These are phyloP conservation scores for Pseudogymnoascus sp. DNA, from an alignment of 2,329 filamentous ascomycete species.

Conservation along the genomic window DNA sequence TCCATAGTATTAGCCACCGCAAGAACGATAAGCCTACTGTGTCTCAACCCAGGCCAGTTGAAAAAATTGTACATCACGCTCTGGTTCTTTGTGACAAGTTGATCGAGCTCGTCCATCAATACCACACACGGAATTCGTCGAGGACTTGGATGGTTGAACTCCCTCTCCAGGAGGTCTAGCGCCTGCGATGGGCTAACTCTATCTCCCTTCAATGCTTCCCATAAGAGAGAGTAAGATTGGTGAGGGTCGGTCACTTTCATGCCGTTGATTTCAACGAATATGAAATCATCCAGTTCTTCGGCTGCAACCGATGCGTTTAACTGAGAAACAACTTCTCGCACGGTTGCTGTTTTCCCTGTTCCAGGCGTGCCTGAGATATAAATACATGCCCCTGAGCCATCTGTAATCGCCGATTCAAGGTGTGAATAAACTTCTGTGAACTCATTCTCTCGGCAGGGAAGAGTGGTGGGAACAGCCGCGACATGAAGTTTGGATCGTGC, in stretches of 20 bases:
- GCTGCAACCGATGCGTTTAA: conserved; percentile 79
- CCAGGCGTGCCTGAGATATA: conserved; percentile 99
- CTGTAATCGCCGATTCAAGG: conserved; percentile 86
- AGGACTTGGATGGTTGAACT: conserved; percentile 87
- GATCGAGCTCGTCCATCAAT: conserved; percentile 96
- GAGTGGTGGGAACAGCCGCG: conserved; percentile 77
- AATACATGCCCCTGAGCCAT: conserved; percentile 90
- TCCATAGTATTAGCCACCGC: conserved; percentile 99
- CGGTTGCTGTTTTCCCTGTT: conserved; percentile 94
- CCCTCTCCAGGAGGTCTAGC: conserved; percentile 79
- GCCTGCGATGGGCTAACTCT: conserved; percentile 88
- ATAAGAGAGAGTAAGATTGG: conserved; percentile 88
- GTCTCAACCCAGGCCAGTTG: conserved; percentile 90
- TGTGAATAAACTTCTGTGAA: conserved; percentile 90
- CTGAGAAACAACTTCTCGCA: conserved; percentile 85
- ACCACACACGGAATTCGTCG: conserved; percentile 91
- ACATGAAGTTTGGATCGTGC: conserved; percentile 87
- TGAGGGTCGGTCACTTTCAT: conserved; percentile 99
- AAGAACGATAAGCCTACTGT: conserved; percentile 88
- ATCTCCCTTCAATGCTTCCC: conserved; percentile 92
- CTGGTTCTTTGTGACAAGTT: conserved; percentile 95
- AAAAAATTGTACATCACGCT: conserved; percentile 99
- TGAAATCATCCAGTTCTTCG: conserved; percentile 95
- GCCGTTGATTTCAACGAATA: conserved; percentile 98
- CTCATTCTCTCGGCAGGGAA: conserved; percentile 87